Evolutionary conservation across 257 asterid species (phyloP).

Genomic region (Lycium ferocissimum): DNA sequence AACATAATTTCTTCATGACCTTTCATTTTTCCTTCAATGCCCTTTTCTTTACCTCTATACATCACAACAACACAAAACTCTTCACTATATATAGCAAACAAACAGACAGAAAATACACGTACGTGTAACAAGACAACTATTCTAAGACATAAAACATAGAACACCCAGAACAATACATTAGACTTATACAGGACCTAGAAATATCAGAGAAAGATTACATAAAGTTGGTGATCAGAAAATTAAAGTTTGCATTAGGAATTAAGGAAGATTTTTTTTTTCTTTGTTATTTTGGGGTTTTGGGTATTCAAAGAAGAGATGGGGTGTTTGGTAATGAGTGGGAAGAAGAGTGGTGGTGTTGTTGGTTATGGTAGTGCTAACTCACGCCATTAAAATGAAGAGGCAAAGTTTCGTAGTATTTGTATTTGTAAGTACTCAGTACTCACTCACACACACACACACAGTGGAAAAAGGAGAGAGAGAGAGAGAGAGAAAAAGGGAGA

Average conservation of each 20-base stretch:
- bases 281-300: conserved; percentile 23
- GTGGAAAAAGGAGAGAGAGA: conserved; percentile 1
- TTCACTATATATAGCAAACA: conserved; percentile 23
- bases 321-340: conserved; percentile 28
- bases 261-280: neutral
- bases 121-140: conserved; percentile 24
- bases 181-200: neutral
- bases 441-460: neutral
- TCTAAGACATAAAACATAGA: neutral
- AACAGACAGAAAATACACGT: neutral
- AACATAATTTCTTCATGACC: conserved; percentile 25
- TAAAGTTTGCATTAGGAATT: conserved; percentile 17
- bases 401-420: conserved; percentile 26
- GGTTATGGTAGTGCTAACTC: conserved; percentile 24
- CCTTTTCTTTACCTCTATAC: conserved; percentile 34
- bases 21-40: conserved; percentile 35
- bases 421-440: conserved; percentile 19
- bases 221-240: neutral
- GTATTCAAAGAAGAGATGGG: conserved; percentile 20
- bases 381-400: conserved; percentile 37
- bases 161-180: conserved; percentile 18
- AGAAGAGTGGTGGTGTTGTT: neutral
- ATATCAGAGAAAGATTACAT: neutral
- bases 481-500: conserved; percentile 23
- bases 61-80: conserved; percentile 22